Conservation (phyloP, 139 green algal genomes). For the Marvania coccoides region DNA sequence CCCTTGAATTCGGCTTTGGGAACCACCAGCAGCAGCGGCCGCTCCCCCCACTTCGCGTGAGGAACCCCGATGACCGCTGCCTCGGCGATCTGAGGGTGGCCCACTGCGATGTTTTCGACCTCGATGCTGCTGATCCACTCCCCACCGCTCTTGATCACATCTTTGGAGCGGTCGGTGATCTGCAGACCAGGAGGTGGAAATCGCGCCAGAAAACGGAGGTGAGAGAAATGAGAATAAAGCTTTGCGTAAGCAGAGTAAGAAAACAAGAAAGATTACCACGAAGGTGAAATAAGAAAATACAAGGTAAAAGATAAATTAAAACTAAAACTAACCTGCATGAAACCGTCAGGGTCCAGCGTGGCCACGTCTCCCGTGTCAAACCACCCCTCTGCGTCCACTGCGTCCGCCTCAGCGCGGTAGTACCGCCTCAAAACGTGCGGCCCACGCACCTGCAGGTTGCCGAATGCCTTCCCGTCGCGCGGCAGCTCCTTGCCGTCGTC, state of each 20-base stretch:
- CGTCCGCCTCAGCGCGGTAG: slow-evolving; percentile 19
- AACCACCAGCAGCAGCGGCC: slow-evolving; percentile 69
- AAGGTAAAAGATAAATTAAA: too few species aligned
- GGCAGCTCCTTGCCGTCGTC: slow-evolving; percentile 38
- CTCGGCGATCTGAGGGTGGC: slow-evolving; percentile 31
- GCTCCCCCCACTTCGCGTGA: slow-evolving; percentile 64
- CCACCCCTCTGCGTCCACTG: slow-evolving; percentile 34
- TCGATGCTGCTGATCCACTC: slow-evolving; percentile 63
- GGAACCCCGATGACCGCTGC: not conserved
- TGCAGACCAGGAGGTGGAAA: not conserved
- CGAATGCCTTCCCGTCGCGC: slow-evolving; percentile 36
- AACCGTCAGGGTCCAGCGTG: slow-evolving; percentile 54
- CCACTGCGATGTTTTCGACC: slow-evolving; percentile 47
- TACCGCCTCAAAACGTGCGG: slow-evolving; percentile 47
- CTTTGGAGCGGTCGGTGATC: slow-evolving; percentile 65
- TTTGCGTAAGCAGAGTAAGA: too few species aligned
- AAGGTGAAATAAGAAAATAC: too few species aligned
- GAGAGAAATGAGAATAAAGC: too few species aligned
- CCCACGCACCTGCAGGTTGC: slow-evolving; percentile 63
- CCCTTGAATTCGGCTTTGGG: slow-evolving; percentile 10
- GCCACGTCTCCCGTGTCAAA: slow-evolving; percentile 75
- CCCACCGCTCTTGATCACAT: slow-evolving; percentile 77
- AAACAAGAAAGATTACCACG: too few species aligned
- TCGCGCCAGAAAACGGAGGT: too few species aligned
- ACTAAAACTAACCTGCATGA: slow-evolving; percentile 59